Evolutionary conservation across 2,329 filamentous ascomycete genomes (phyloP).

Genomic region (Fusarium buharicum): DNA sequence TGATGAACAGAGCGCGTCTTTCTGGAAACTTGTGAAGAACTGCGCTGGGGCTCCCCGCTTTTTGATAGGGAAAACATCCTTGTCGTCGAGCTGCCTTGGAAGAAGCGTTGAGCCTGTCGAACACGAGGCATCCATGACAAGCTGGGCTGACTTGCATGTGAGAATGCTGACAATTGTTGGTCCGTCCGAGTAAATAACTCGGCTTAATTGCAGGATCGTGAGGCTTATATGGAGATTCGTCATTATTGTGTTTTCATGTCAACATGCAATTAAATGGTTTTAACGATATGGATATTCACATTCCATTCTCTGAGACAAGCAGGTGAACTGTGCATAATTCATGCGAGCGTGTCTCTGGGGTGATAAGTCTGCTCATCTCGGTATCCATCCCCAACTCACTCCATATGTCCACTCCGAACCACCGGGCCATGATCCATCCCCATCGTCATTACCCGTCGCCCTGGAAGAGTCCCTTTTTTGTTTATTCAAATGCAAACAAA

Average conservation of each 20-base stretch:
- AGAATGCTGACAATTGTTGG: slow-evolving; percentile 16
- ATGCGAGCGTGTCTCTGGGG: slow-evolving; percentile 12
- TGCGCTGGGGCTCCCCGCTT: slow-evolving; percentile 22
- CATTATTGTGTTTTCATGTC: slow-evolving; percentile 11
- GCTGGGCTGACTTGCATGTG: slow-evolving; percentile 18
- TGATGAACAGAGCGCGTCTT: slow-evolving; percentile 13
- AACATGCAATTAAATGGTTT: not conserved
- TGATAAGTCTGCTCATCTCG: slow-evolving; percentile 36
- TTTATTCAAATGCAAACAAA: slow-evolving; percentile 33
- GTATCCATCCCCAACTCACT: slow-evolving; percentile 23
- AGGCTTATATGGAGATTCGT: slow-evolving; percentile 16
- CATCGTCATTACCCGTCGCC: slow-evolving; percentile 34
- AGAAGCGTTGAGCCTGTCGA: slow-evolving; percentile 5
- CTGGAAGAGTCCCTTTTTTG: slow-evolving; percentile 14
- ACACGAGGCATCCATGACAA: slow-evolving; percentile 25
- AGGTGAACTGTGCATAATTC: slow-evolving; percentile 10
- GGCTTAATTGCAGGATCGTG: slow-evolving; percentile 17
- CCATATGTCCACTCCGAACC: slow-evolving; percentile 21
- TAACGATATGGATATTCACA: slow-evolving; percentile 12
- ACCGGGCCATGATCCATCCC: slow-evolving; percentile 25
- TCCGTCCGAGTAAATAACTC: not conserved
- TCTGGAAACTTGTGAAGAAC: slow-evolving; percentile 34
- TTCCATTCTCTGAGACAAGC: slow-evolving; percentile 29
- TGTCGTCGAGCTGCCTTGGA: slow-evolving; percentile 14
- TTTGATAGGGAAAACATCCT: slow-evolving; percentile 19